Evolutionary conservation across 2,329 filamentous ascomycete genomes (phyloP).

Genomic region (Phialophora tarda): DNA sequence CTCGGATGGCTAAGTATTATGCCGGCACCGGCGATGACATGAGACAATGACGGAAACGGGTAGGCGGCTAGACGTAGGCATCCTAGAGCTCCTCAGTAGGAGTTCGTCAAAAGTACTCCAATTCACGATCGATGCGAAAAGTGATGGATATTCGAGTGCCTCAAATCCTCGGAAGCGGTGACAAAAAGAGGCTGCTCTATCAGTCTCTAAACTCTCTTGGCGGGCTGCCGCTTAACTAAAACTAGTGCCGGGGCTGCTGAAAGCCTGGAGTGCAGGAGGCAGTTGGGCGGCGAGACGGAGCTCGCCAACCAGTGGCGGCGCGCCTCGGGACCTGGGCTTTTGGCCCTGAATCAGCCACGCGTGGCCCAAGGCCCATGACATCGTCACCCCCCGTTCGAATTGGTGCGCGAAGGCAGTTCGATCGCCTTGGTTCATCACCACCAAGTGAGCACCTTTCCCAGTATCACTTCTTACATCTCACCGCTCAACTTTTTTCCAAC

Average conservation of each 20-base stretch:
- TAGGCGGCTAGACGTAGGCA: neutral
- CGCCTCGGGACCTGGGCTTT: constrained; percentile 1
- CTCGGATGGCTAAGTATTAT: neutral
- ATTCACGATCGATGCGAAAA: neutral
- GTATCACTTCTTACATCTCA: constrained; percentile 6
- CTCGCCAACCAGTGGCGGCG: constrained; percentile 3
- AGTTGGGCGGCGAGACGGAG: constrained; percentile 16
- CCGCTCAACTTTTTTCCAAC: neutral
- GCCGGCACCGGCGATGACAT: constrained; percentile 1
- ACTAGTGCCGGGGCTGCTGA: neutral
- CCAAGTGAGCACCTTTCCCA: constrained; percentile 1
- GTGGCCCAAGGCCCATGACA: constrained; percentile 10
- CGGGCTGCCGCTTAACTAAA: neutral
- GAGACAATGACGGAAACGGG: neutral
- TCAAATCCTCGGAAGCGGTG: neutral
- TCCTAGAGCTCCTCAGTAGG: neutral
- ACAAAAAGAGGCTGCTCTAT: neutral
- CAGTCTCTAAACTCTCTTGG: neutral
- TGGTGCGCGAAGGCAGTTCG: neutral
- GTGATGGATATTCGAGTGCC: neutral
- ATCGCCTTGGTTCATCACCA: constrained; percentile 5
- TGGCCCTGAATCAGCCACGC: constrained; percentile 13
- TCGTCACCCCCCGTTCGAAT: constrained; percentile 13
- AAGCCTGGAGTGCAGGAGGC: neutral
- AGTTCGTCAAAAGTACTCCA: neutral